Conservation (phyloP, 78 protist species). For the Monocercomonoides exilis region DNA sequence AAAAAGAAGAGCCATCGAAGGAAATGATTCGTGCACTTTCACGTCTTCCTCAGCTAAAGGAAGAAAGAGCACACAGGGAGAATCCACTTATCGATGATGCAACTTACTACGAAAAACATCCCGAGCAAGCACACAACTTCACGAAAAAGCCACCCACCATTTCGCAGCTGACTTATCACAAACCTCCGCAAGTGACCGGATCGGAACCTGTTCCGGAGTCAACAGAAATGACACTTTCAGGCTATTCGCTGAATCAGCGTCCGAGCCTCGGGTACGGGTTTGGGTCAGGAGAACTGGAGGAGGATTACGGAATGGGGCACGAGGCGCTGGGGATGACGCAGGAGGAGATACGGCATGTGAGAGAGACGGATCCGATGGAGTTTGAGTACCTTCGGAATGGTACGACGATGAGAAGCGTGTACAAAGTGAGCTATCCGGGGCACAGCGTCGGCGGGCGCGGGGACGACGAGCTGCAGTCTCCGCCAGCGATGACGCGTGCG, state of each 20-base stretch:
- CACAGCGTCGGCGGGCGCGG: too few relatives aligned
- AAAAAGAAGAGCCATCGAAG: not conserved
- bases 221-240: not conserved
- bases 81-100: not conserved
- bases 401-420: not conserved
- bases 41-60: not conserved
- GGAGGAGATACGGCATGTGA: not conserved
- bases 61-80: not conserved
- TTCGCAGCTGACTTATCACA: not conserved
- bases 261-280: not conserved
- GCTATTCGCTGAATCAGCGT: not conserved
- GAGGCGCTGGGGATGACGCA: not conserved
- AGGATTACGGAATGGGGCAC: not conserved
- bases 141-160: not conserved
- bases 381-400: not conserved
- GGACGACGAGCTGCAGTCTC: too few relatives aligned
- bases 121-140: not conserved
- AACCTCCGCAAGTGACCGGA: not conserved
- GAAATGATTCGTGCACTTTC: not conserved
- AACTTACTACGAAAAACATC: not conserved
- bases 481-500: too few relatives aligned
- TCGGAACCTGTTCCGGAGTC: not conserved
- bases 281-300: not conserved
- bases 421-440: not conserved
- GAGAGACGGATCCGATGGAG: conserved; percentile 1